Conservation (phyloP, 2,329 filamentous ascomycete species). For the Xylariaceae sp. region DNA sequence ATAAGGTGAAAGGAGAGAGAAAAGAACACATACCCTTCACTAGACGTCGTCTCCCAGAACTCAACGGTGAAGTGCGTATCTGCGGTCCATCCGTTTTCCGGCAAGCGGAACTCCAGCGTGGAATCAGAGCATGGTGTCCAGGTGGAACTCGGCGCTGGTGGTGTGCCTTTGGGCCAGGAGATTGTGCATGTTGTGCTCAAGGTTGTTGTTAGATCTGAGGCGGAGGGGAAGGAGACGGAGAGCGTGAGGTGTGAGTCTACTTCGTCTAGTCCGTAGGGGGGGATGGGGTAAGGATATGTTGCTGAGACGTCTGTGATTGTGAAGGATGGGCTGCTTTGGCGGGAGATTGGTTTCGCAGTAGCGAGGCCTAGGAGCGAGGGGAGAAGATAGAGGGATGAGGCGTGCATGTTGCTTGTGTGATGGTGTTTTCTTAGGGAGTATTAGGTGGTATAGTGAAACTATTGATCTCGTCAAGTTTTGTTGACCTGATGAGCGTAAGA, state of each 20-base stretch:
- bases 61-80: conserved; percentile 23
- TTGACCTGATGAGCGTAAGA: too few relatives aligned
- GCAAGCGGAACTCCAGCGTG: conserved; percentile 21
- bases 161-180: conserved; percentile 18
- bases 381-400: too few relatives aligned
- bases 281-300: conserved; percentile 18
- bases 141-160: conserved; percentile 17
- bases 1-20: background rate
- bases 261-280: conserved; percentile 15
- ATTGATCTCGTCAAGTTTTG: too few relatives aligned
- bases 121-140: conserved; percentile 22
- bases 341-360: too few relatives aligned
- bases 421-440: too few relatives aligned
- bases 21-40: conserved; percentile 21
- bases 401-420: too few relatives aligned
- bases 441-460: too few relatives aligned
- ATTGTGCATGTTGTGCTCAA: conserved; percentile 24
- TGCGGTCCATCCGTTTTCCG: conserved; percentile 22
- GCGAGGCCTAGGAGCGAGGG: too few relatives aligned
- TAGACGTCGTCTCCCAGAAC: conserved; percentile 16
- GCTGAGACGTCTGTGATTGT: conserved; percentile 21
- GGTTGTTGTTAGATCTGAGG: conserved; percentile 12
- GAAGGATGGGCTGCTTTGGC: conserved; percentile 10
- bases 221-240: conserved; percentile 20
- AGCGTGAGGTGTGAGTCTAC: conserved; percentile 22